Conservation (phyloP, 1,284 basidiomycete genomes). For the Xanthoconium separans region DNA sequence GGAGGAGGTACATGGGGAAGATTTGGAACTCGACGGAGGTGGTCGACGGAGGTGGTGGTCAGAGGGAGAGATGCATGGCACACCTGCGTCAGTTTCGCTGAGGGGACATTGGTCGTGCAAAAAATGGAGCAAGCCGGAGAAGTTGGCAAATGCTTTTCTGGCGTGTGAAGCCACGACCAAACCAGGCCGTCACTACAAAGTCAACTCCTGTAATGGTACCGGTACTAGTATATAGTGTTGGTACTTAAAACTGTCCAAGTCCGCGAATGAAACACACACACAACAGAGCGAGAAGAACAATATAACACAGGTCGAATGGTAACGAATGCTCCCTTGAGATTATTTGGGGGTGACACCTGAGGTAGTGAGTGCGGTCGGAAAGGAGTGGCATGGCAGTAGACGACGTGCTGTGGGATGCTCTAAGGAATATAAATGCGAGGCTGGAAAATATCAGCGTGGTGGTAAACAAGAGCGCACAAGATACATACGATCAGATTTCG, state of each 20-base stretch:
- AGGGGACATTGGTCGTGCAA: constrained; percentile 17
- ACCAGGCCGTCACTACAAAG: constrained; percentile 14
- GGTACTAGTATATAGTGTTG: constrained; percentile 1
- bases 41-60: constrained; percentile 3
- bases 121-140: constrained; percentile 5
- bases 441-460: not conserved
- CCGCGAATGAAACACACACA: not conserved
- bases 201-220: not conserved
- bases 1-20: constrained; percentile 26
- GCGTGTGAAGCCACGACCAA: constrained; percentile 12
- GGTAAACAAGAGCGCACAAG: not conserved
- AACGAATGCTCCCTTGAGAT: constrained; percentile 1
- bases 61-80: constrained; percentile 5
- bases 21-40: not conserved
- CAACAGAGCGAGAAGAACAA: not conserved
- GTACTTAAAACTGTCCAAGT: too few relatives aligned
- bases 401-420: not conserved
- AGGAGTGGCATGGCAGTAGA: not conserved
- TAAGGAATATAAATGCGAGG: constrained; percentile 5
- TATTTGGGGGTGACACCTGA: constrained; percentile 14
- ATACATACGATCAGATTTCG: constrained; percentile 9
- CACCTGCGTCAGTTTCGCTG: constrained; percentile 25
- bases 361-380: not conserved
- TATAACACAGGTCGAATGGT: not conserved
- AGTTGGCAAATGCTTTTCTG: not conserved